Evolutionary conservation across 2,329 filamentous ascomycete species (phyloP).

Genomic region (Botryosphaeria dothidea): DNA sequence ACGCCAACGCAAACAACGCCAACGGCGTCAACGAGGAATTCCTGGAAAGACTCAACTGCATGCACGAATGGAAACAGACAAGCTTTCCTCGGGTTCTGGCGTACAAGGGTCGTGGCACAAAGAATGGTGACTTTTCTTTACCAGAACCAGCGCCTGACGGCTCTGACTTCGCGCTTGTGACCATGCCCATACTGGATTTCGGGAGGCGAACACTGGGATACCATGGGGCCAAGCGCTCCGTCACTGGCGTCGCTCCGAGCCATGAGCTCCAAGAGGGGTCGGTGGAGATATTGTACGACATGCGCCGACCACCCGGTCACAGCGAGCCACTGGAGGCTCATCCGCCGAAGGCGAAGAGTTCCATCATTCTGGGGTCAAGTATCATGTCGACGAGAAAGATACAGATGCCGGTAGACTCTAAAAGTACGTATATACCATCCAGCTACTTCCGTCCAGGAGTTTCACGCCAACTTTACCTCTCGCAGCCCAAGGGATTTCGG

Average conservation of each 20-base stretch:
- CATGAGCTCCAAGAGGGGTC: neutral
- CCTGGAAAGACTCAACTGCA: no score
- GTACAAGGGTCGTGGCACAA: slow-evolving; percentile 18
- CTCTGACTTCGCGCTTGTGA: slow-evolving; percentile 18
- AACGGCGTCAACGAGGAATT: neutral
- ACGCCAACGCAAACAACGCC: no score
- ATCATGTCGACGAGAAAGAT: neutral
- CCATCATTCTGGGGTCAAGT: neutral
- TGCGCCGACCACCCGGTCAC: neutral
- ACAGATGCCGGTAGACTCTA: neutral
- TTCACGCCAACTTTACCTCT: neutral
- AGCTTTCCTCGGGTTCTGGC: slow-evolving; percentile 9
- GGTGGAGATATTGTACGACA: neutral
- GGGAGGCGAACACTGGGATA: no score
- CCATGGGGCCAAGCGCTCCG: neutral
- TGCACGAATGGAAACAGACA: neutral
- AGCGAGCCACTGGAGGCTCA: neutral
- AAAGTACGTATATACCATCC: neutral
- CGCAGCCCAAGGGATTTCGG: neutral
- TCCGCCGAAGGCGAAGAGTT: neutral
- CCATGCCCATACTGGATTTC: no score
- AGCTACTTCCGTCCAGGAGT: neutral
- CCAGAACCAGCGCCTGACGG: neutral
- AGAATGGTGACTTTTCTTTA: slow-evolving; percentile 13
- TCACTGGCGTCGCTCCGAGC: neutral